Percentiles rank a stretch among this genome's conserved stretches.
Evolutionary conservation across 768 basidiomycete genomes (phyloP).

Genomic region (Termitomyces sp.): DNA sequence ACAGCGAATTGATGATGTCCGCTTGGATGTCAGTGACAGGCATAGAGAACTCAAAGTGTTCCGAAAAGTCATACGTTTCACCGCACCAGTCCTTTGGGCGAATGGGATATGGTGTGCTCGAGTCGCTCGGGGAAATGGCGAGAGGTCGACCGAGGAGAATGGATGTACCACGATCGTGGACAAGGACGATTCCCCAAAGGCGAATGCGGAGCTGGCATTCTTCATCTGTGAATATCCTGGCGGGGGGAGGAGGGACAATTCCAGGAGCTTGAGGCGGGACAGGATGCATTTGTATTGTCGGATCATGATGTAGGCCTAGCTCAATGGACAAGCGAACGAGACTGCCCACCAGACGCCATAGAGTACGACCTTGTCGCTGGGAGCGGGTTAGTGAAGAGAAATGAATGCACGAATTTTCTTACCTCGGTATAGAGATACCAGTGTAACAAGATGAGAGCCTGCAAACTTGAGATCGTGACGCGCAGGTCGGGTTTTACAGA

Average conservation of each 20-base stretch:
- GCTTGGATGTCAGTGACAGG: conserved; percentile 82
- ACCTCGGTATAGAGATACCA: conserved; percentile 92
- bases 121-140: conserved; percentile 77
- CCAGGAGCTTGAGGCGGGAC: conserved; percentile 23
- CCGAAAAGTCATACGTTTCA: conserved; percentile 49
- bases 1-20: conserved; percentile 83
- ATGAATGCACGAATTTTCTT: conserved; percentile 10
- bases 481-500: conserved; percentile 76
- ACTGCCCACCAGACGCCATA: conserved; percentile 86
- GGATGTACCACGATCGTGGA: conserved; percentile 86
- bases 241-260: neutral
- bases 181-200: conserved; percentile 79
- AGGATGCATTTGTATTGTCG: conserved; percentile 51
- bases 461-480: conserved; percentile 77
- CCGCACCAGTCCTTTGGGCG: conserved; percentile 34
- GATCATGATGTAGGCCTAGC: conserved; percentile 83
- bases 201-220: conserved; percentile 77
- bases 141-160: conserved; percentile 83
- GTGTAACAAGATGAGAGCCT: conserved; percentile 78
- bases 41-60: conserved; percentile 73
- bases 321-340: conserved; percentile 80
- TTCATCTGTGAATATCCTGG: conserved; percentile 56
- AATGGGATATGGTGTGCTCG: conserved; percentile 70
- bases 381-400: conserved; percentile 6
- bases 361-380: conserved; percentile 82